These are phyloP conservation scores for Coemansia sp. DNA, from an alignment of 192 early-diverging fungal genomes.

Conservation along the genomic window DNA sequence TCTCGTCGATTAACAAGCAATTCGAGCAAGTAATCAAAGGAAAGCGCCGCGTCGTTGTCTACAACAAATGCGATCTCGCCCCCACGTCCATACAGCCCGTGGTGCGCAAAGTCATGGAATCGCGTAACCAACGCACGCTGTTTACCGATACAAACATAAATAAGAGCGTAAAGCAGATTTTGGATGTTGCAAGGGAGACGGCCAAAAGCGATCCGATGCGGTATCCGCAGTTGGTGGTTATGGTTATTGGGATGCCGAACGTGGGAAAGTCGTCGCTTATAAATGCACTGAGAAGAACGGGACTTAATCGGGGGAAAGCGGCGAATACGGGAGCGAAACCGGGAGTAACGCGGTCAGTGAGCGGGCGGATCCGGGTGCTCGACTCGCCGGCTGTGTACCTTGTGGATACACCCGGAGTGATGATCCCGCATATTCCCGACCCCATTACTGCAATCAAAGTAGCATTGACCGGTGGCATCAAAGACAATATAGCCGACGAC, in stretches of 20 bases:
- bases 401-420: constrained; percentile 91
- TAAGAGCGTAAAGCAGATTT: constrained; percentile 63
- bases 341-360: constrained; percentile 80
- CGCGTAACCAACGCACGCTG: constrained; percentile 46
- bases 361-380: constrained; percentile 76
- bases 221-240: constrained; percentile 55
- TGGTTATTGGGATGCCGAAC: constrained; percentile 95
- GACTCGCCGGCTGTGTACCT: constrained; percentile 91
- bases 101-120: constrained; percentile 28
- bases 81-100: constrained; percentile 54
- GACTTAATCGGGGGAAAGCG: constrained; percentile 75
- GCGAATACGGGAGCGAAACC: constrained; percentile 81
- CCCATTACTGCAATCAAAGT: constrained; percentile 86
- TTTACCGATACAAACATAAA: constrained; percentile 13
- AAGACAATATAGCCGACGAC: constrained; percentile 79
- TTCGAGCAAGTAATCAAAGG: constrained; percentile 67
- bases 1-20: constrained; percentile 86
- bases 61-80: constrained; percentile 93
- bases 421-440: constrained; percentile 82
- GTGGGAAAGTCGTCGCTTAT: constrained; percentile 94
- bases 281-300: constrained; percentile 79
- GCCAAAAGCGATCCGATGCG: constrained; percentile 39
- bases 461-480: constrained; percentile 84
- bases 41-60: constrained; percentile 77
- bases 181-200: constrained; percentile 64